Conservation (phyloP, 2,329 filamentous ascomycete genomes). For the Diplodia corticola region DNA sequence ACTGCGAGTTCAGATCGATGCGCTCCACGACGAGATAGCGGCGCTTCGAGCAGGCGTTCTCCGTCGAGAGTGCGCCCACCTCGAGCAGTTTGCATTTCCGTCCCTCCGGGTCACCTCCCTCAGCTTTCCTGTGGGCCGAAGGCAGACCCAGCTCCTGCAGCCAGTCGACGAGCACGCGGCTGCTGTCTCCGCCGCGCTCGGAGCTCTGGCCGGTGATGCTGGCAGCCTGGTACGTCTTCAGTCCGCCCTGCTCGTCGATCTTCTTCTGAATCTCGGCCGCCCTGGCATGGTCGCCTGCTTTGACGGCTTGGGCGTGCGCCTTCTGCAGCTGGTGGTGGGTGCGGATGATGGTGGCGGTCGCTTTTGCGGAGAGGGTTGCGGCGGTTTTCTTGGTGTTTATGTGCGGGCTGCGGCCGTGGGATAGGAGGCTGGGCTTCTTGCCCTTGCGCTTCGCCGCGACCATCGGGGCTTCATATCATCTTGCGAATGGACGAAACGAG, state of each 20-base stretch:
- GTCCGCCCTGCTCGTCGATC: slow-evolving; percentile 58
- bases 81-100: slow-evolving; percentile 69
- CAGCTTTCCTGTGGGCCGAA: slow-evolving; percentile 1
- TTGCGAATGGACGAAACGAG: not conserved
- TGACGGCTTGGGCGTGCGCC: slow-evolving; percentile 52
- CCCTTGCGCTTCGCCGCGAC: slow-evolving; percentile 22
- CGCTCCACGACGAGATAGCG: slow-evolving; percentile 70
- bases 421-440: slow-evolving; percentile 32
- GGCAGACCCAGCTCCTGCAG: slow-evolving; percentile 38
- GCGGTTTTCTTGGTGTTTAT: slow-evolving; percentile 35
- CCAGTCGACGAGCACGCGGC: slow-evolving; percentile 61
- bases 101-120: slow-evolving; percentile 21
- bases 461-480: slow-evolving; percentile 19
- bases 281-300: slow-evolving; percentile 42
- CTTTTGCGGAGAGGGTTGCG: slow-evolving; percentile 54
- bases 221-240: slow-evolving; percentile 62
- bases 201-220: slow-evolving; percentile 63
- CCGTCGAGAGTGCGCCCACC: slow-evolving; percentile 80
- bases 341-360: slow-evolving; percentile 59
- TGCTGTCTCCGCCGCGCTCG: slow-evolving; percentile 64
- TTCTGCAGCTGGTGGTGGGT: slow-evolving; percentile 63
- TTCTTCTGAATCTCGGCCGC: slow-evolving; percentile 48
- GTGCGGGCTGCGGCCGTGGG: slow-evolving; percentile 37
- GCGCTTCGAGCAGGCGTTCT: slow-evolving; percentile 77
- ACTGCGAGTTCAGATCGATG: slow-evolving; percentile 90